phyloP scores from a whole-genome alignment of 108 stramenopile genomes.

The Nannochloropsis salina region DNA sequence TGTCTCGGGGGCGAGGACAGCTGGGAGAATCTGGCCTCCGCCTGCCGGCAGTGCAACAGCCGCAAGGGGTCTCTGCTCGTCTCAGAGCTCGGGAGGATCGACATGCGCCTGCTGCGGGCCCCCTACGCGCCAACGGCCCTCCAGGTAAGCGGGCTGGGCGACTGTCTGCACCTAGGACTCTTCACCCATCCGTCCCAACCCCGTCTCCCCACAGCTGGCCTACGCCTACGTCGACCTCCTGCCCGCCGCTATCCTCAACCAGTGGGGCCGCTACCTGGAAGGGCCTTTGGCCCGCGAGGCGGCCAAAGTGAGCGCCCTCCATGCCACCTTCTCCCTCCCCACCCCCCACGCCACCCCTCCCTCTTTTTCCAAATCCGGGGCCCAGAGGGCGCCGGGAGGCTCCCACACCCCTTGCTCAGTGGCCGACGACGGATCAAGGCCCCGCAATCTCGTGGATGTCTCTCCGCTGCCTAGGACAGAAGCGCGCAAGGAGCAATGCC shows the following conservation, averaged over 20 bases:
- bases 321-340: background rate
- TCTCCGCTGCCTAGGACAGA: too few relatives aligned
- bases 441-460: too few relatives aligned
- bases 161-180: background rate
- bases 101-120: background rate
- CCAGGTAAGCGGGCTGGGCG: background rate
- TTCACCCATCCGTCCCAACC: background rate
- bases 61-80: background rate
- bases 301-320: background rate
- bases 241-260: background rate
- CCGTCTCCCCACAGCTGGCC: background rate
- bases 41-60: constrained; percentile 1
- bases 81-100: background rate
- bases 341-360: background rate
- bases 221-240: constrained; percentile 15
- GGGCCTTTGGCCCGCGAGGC: background rate
- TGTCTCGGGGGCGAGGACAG: background rate
- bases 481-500: too few relatives aligned
- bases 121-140: background rate
- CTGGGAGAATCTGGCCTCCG: constrained; percentile 11
- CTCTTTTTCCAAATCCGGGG: background rate
- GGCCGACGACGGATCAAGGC: too few relatives aligned
- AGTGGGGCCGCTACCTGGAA: constrained; percentile 9
- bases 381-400: too few relatives aligned
- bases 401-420: too few relatives aligned